These are phyloP conservation scores for Streptanthus diversifolius DNA, from an alignment of 345 rosid genomes.

Conservation along the genomic window DNA sequence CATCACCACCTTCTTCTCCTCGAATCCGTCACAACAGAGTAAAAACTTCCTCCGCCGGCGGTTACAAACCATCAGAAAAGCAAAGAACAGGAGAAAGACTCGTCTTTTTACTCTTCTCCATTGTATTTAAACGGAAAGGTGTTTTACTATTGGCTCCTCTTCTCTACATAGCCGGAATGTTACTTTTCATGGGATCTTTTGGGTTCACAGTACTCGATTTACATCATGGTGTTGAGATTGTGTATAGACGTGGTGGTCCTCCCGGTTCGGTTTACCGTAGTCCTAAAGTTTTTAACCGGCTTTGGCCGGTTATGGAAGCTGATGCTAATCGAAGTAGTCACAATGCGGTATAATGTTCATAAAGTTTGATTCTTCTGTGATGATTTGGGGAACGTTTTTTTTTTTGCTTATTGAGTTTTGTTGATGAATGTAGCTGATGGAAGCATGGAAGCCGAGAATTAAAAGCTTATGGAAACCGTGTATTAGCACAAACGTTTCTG, in stretches of 20 bases:
- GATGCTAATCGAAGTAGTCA: conserved; percentile 46
- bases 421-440: conserved; percentile 52
- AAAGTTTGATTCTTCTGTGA: neutral
- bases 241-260: conserved; percentile 45
- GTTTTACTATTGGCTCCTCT: conserved; percentile 79
- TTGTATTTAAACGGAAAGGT: conserved; percentile 74
- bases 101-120: conserved; percentile 46
- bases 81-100: conserved; percentile 53
- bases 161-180: conserved; percentile 78
- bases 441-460: conserved; percentile 56
- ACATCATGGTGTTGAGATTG: conserved; percentile 53
- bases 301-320: conserved; percentile 86
- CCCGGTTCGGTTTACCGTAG: conserved; percentile 84
- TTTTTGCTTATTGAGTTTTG: neutral
- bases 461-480: conserved; percentile 72
- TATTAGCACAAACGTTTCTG: conserved; percentile 39
- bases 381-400: neutral
- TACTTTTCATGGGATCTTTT: conserved; percentile 82
- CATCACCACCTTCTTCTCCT: conserved; percentile 87
- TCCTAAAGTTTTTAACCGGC: conserved; percentile 73
- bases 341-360: conserved; percentile 52
- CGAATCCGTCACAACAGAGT: conserved; percentile 60
- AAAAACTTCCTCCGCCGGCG: conserved; percentile 27
- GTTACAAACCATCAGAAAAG: conserved; percentile 39
- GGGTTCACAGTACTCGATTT: conserved; percentile 66